Evolutionary conservation across 768 basidiomycete species (phyloP).

Genomic region (Amanita molliuscula): DNA sequence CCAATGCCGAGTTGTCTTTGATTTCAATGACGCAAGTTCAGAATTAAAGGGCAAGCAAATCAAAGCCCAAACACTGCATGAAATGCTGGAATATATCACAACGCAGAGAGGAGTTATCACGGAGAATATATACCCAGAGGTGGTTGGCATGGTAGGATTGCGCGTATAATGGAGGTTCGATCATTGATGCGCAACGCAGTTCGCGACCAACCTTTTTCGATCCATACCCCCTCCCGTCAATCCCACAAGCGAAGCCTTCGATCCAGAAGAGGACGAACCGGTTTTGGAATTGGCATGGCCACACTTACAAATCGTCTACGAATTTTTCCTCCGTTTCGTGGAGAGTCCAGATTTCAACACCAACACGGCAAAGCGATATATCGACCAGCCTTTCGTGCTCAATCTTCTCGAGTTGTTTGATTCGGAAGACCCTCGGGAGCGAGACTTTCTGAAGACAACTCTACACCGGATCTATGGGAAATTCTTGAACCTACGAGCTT

Average conservation of each 20-base stretch:
- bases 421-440: conserved; percentile 96
- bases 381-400: conserved; percentile 92
- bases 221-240: conserved; percentile 99
- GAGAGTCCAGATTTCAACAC: conserved; percentile 98
- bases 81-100: conserved; percentile 99
- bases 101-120: conserved; percentile 94
- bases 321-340: conserved; percentile 98
- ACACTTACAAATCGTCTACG: conserved; percentile 98
- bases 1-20: conserved; percentile 95
- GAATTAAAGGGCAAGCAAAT: conserved; percentile 98
- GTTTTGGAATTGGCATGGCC: conserved; percentile 99
- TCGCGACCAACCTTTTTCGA: conserved; percentile 96
- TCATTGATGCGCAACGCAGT: conserved; percentile 38
- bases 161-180: conserved; percentile 5
- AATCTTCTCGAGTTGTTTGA: conserved; percentile 97
- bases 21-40: conserved; percentile 95
- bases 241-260: conserved; percentile 95
- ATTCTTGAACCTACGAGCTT: conserved; percentile 96
- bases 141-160: conserved; percentile 85
- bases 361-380: conserved; percentile 93
- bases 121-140: conserved; percentile 96
- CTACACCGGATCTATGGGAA: conserved; percentile 99
- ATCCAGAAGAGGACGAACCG: conserved; percentile 98
- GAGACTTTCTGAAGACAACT: conserved; percentile 98
- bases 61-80: conserved; percentile 94